phyloP scores from a whole-genome alignment of 2,329 filamentous ascomycete genomes.

The Coleophoma cylindrospora region DNA sequence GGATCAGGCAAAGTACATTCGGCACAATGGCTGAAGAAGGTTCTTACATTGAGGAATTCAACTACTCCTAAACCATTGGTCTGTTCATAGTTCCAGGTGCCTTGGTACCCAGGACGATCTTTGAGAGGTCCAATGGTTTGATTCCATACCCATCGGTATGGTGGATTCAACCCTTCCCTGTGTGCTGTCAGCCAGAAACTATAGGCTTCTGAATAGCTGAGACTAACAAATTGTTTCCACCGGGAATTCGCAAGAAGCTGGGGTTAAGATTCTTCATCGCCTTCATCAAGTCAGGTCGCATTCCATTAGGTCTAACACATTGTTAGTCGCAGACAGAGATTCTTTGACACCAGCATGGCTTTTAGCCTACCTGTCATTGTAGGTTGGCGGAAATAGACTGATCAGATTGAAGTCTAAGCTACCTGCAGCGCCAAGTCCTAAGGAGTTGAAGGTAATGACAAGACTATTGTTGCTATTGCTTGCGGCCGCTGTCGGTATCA shows the following conservation, averaged over 20 bases:
- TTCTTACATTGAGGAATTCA: slow-evolving; percentile 37
- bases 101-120: slow-evolving; percentile 28
- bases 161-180: slow-evolving; percentile 19
- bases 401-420: slow-evolving; percentile 51
- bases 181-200: slow-evolving; percentile 17
- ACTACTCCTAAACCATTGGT: slow-evolving; percentile 46
- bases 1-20: neutral
- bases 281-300: slow-evolving; percentile 49
- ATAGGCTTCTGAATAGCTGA: neutral
- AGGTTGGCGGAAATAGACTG: slow-evolving; percentile 55
- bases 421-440: slow-evolving; percentile 26
- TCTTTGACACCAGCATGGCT: neutral
- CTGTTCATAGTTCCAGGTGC: slow-evolving; percentile 35
- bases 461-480: slow-evolving; percentile 45
- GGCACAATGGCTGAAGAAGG: neutral
- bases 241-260: slow-evolving; percentile 57
- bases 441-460: slow-evolving; percentile 42
- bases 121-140: slow-evolving; percentile 33
- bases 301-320: slow-evolving; percentile 39
- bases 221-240: slow-evolving; percentile 54
- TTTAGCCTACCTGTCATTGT: slow-evolving; percentile 38
- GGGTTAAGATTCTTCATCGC: slow-evolving; percentile 45
- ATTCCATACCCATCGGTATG: slow-evolving; percentile 30
- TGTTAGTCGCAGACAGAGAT: neutral
- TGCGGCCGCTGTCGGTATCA: slow-evolving; percentile 3